These are phyloP conservation scores for Sedum album DNA, from an alignment of 164 flowering plant genomes.

Conservation along the genomic window DNA sequence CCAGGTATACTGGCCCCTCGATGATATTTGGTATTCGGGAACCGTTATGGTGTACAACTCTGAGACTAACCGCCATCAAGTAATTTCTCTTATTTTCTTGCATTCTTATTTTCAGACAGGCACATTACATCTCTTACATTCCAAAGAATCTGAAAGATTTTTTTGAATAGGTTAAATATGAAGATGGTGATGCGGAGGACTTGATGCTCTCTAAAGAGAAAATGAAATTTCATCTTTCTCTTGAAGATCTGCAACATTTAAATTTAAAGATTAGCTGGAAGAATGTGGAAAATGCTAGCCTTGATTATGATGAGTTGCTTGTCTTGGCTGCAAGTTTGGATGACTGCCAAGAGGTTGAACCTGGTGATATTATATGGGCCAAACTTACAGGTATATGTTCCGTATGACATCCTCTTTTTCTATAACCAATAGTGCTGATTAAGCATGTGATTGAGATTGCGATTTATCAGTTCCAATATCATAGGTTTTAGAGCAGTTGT, in stretches of 20 bases:
- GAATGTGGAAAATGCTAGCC: conserved; percentile 29
- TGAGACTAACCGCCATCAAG: conserved; percentile 50
- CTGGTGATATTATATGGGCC: conserved; percentile 94
- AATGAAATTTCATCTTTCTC: conserved; percentile 56
- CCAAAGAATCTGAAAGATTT: background rate
- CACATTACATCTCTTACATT: background rate
- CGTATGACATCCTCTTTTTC: background rate
- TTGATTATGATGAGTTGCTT: conserved; percentile 69
- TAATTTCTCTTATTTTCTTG: conserved; percentile 16
- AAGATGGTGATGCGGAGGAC: conserved; percentile 66
- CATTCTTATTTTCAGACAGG: background rate
- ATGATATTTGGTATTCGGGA: conserved; percentile 74
- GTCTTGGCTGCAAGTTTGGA: conserved; percentile 83
- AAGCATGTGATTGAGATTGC: background rate
- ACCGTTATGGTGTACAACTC: conserved; percentile 36
- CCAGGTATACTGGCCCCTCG: conserved; percentile 93
- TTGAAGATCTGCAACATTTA: conserved; percentile 52
- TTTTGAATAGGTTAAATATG: conserved; percentile 52
- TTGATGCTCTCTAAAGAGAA: conserved; percentile 51
- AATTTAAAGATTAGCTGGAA: conserved; percentile 31
- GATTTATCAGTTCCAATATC: background rate
- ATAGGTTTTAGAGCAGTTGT: background rate
- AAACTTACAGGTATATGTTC: conserved; percentile 66
- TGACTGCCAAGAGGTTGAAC: conserved; percentile 65
- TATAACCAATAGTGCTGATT: background rate